Evolutionary conservation across 2,329 filamentous ascomycete species (phyloP).

Genomic region (Penicillium sp.): DNA sequence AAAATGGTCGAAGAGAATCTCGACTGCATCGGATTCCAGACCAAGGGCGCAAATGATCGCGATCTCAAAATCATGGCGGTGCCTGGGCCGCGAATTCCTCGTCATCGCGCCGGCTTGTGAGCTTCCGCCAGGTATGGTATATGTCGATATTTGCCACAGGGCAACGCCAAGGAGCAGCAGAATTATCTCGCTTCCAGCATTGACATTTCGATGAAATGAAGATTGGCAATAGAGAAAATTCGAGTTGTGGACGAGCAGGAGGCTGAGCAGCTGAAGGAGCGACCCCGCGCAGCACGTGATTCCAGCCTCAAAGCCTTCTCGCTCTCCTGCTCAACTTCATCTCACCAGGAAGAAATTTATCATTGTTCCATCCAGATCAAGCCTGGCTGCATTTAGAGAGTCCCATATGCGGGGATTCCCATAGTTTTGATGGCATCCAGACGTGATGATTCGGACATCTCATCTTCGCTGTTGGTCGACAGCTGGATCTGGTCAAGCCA

Average conservation of each 20-base stretch:
- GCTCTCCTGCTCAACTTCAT: no score
- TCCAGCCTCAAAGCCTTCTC: background rate
- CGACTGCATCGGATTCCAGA: constrained; percentile 20
- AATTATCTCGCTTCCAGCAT: background rate
- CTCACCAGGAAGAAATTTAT: no score
- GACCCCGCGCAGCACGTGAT: background rate
- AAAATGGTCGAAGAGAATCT: constrained; percentile 20
- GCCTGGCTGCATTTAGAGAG: no score
- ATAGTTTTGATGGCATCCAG: no score
- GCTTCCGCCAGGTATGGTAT: background rate
- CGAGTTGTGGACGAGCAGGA: background rate
- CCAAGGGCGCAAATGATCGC: constrained; percentile 26
- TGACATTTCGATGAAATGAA: background rate
- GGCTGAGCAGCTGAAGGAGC: background rate
- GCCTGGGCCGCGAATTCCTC: background rate
- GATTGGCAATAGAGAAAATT: background rate
- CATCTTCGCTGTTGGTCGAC: no score
- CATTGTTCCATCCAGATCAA: no score
- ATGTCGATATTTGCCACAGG: background rate
- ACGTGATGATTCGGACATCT: no score
- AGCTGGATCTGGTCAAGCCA: no score
- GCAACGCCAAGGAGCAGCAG: no score
- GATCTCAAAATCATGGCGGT: constrained; percentile 17
- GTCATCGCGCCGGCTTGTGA: no score
- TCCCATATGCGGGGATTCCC: no score